Evolutionary conservation across 1,284 basidiomycete species (phyloP).

Genomic region (Tilletia indica): DNA sequence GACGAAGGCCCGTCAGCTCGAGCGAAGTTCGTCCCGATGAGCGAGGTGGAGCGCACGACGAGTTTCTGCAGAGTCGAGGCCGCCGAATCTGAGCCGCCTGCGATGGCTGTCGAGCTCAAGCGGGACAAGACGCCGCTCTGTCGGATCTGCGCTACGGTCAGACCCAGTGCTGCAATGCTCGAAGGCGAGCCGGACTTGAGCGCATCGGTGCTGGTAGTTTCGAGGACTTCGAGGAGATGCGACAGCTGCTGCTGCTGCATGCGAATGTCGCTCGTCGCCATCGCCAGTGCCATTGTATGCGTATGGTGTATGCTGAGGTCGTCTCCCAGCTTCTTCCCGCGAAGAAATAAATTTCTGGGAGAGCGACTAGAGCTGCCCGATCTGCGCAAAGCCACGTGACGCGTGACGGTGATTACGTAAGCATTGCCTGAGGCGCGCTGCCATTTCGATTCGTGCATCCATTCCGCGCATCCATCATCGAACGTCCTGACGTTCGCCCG

Average conservation of each 20-base stretch:
- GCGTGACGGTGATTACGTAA: no score
- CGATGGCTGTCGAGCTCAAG: background rate
- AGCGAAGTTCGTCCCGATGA: conserved; percentile 1
- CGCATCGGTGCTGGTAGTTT: background rate
- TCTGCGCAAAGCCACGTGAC: no score
- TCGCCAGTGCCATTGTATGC: background rate
- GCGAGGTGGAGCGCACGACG: conserved; percentile 2
- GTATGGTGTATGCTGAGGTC: no score
- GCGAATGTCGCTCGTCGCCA: background rate
- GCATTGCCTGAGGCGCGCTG: no score
- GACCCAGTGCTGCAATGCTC: background rate
- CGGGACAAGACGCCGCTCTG: conserved; percentile 1
- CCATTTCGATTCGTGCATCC: no score
- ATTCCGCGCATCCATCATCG: no score
- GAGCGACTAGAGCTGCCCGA: no score
- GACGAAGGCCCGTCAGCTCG: background rate
- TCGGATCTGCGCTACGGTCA: conserved; percentile 2
- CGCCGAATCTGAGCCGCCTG: background rate
- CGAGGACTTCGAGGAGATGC: background rate
- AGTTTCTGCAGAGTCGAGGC: background rate
- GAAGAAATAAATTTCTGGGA: background rate
- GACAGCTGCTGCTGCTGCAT: conserved; percentile 3
- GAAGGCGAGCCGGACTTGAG: background rate
- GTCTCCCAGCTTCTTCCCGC: background rate
- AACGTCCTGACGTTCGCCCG: no score